Evolutionary conservation across 805 yeast species (phyloP).

Genomic region (Sungouiella blattae): DNA sequence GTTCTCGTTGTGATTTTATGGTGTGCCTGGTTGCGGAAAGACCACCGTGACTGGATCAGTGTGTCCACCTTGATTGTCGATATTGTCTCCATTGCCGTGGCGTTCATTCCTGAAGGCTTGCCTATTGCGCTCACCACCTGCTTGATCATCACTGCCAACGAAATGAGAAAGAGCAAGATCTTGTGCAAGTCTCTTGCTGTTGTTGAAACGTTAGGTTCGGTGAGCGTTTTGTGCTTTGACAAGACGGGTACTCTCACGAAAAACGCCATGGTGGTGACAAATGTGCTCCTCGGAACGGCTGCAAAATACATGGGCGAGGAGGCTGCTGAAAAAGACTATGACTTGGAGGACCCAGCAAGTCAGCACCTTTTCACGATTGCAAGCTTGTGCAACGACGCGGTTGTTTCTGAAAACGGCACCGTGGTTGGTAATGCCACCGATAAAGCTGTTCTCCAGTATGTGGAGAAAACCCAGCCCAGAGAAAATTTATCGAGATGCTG

Average conservation of each 20-base stretch:
- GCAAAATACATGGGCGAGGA: conserved; percentile 16
- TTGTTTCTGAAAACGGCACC: conserved; percentile 16
- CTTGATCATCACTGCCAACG: conserved; percentile 44
- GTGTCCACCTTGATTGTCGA: conserved; percentile 41
- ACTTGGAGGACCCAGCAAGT: conserved; percentile 6
- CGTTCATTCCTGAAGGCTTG: conserved; percentile 51
- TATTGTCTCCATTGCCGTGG: conserved; percentile 43
- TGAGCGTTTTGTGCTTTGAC: conserved; percentile 44
- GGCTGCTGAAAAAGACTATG: conserved; percentile 9
- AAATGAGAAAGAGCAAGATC: conserved; percentile 43
- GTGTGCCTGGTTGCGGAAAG: conserved; percentile 41
- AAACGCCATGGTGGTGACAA: conserved; percentile 44
- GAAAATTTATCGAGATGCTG: too few relatives aligned
- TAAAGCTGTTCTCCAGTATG: conserved; percentile 26
- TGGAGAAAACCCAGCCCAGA: conserved; percentile 20
- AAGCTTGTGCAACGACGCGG: conserved; percentile 34
- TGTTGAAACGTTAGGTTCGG: conserved; percentile 57
- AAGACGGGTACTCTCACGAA: conserved; percentile 49
- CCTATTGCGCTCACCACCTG: conserved; percentile 51
- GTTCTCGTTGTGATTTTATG: conserved; percentile 34
- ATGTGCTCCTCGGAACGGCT: conserved; percentile 16
- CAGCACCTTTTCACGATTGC: conserved; percentile 19
- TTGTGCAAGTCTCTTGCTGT: conserved; percentile 44
- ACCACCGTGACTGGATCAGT: conserved; percentile 39
- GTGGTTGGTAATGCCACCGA: conserved; percentile 49